Percentiles rank a stretch among this genome's conserved stretches.
These are phyloP conservation scores for Casuarina equisetifolia DNA, from an alignment of 306 rosid genomes.

Conservation along the genomic window DNA sequence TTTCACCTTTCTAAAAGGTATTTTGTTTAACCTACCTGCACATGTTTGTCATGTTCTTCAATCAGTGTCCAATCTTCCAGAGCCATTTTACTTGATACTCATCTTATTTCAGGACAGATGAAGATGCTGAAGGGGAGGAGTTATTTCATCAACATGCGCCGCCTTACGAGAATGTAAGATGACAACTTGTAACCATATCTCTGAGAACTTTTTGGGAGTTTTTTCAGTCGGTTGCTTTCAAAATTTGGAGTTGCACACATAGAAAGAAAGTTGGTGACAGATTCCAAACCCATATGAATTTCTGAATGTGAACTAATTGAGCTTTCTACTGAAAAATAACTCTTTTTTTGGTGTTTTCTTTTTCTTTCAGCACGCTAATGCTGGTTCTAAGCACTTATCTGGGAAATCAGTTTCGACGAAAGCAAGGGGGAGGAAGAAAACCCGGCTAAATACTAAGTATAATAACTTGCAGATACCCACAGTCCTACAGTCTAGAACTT, in stretches of 20 bases:
- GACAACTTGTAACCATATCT: constrained; percentile 11
- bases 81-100: constrained; percentile 14
- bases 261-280: background rate
- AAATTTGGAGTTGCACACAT: background rate
- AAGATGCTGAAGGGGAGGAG: constrained; percentile 68
- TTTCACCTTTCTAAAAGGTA: background rate
- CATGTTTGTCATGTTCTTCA: background rate
- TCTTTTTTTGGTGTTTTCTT: constrained; percentile 20
- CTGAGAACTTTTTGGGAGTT: constrained; percentile 7
- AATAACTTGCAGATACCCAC: constrained; percentile 25
- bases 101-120: constrained; percentile 62
- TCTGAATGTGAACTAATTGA: background rate
- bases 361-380: constrained; percentile 42
- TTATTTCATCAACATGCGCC: constrained; percentile 47
- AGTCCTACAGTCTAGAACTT: constrained; percentile 25
- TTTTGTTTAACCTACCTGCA: background rate
- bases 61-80: constrained; percentile 2
- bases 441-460: constrained; percentile 34
- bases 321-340: constrained; percentile 1
- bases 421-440: constrained; percentile 51
- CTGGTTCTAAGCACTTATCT: constrained; percentile 37
- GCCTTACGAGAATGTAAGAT: constrained; percentile 45
- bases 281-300: background rate
- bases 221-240: background rate
- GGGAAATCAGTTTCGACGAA: constrained; percentile 39